Evolutionary conservation across 2,329 filamentous ascomycete species (phyloP), one percentile per base, ranked within the genome.

Genomic region (Xylariaceae sp.): DNA sequence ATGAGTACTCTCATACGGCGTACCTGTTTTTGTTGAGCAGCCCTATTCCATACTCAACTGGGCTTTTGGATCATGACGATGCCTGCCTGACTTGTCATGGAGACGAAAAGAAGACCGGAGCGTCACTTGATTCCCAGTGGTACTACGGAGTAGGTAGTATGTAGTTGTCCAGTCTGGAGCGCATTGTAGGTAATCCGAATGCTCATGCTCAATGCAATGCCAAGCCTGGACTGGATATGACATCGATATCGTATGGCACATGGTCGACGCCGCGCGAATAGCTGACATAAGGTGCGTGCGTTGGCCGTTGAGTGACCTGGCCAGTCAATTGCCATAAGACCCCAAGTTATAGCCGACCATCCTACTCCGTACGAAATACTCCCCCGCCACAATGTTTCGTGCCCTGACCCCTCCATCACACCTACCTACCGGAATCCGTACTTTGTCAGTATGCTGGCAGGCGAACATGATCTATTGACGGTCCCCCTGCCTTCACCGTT

Each of bases 341-440:
- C 34, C 13, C n/a, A 30, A 30, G 17, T 3, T 15, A 34, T 42
- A 58, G 51, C 35, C 51, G 57, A 55, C 55, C 48, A 35, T n/a
- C 35, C 30, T 34, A 35, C 3, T 6, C 23, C 23, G 4, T 30
- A 30, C 23, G 5, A 30, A 30, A 30, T 15, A 35, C 9, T 37
- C 53, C 35, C 52, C 56, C 44, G 56, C 56, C 56, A 58, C 45
- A 17, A 51, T 18, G n/a, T 58, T 45, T 35, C 9, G 47, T 50
- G 51, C 39, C 49, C 39, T 10, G 37, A 54, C 34, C 30, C 17
- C 15, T 48, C 2, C 51, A 23, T 30, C 17, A 49, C 47, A 49
- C 8, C 9, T 17, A n/a, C 47, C 13, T 45, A 45, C 42, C 11
- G 37, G 3, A 42, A 6, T 45, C 9, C 9, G 42, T 13, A n/a